Base-by-base conservation (phyloP, 2,329 filamentous ascomycete genomes). In the Microascus cirrosus region DNA sequence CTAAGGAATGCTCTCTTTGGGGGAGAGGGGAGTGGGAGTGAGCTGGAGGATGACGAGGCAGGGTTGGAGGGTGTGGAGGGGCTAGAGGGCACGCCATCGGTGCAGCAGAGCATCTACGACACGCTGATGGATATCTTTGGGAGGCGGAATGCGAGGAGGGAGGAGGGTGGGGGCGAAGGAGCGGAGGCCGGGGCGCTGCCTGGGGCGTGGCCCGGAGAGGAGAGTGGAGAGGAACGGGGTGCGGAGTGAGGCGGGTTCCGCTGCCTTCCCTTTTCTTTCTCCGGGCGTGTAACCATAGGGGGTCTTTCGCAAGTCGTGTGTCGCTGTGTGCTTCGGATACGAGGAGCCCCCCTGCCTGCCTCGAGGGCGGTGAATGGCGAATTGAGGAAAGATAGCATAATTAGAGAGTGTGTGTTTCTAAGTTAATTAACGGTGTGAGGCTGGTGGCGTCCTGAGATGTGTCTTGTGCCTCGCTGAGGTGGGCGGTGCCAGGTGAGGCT, bases 141-240 rank as follows among this genome's bases (percentile, higher is more conserved):
- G 7, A 51, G 55, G 55, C 55, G 32, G 61, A 34, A 62, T 62
- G 11, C 55, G 51, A 6, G 55, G 57, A 50, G 56, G 55, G 24
- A 61, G 61, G 24, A 65, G 20, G 63, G 57, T 11, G 59, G 56
- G 36, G 22, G 54, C 53, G 48, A 62, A 61, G 11, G 11, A 15
- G 13, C 35, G 57, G 56, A 56, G 7, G 52, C 54, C 7, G 58
- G 57, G 36, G 13, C 25, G 8, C 48, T 68, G 12, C 70, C 71
- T 13, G 71, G 70, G 35, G 67, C 68, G 35, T 72, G 70, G 70
- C 70, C 70, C 18, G 65, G 64, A n/a, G 67, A 67, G 28, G 59
- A 64, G 12, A 59, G 51, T 35, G 61, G 58, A n/a, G 58, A 48
- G 24, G 58, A 34, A 53, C 45, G 55, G 50, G 52, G 13, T 18